Evolutionary conservation across 2,329 filamentous ascomycete genomes (phyloP).

Genomic region (Epichloe typhina): DNA sequence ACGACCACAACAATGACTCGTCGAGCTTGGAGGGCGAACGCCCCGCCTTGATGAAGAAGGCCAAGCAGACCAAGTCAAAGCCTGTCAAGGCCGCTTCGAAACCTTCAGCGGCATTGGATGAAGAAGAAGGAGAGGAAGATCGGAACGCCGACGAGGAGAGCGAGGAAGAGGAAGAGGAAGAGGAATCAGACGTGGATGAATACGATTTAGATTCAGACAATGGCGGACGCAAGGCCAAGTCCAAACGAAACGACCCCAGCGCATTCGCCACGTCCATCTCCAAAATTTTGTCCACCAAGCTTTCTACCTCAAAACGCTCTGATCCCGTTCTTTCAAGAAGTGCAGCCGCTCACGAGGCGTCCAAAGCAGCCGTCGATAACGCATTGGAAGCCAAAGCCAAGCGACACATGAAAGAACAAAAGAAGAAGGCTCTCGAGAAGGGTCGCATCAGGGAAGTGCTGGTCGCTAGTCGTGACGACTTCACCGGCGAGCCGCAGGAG

Average conservation of each 20-base stretch:
- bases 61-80: constrained; percentile 11
- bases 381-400: constrained; percentile 73
- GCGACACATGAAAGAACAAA: constrained; percentile 67
- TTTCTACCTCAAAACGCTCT: constrained; percentile 64
- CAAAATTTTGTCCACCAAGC: constrained; percentile 83
- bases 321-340: constrained; percentile 89
- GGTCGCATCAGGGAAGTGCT: constrained; percentile 82
- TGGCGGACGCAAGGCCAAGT: constrained; percentile 30
- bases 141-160: constrained; percentile 18
- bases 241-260: constrained; percentile 82
- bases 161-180: constrained; percentile 25
- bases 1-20: constrained; percentile 5
- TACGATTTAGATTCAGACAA: constrained; percentile 16
- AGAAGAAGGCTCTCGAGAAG: constrained; percentile 66
- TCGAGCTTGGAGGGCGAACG: constrained; percentile 25
- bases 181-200: constrained; percentile 20
- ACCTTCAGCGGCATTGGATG: constrained; percentile 8
- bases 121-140: constrained; percentile 15
- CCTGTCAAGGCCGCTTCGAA: constrained; percentile 9
- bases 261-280: constrained; percentile 89
- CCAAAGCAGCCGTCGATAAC: constrained; percentile 58
- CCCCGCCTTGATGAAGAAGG: constrained; percentile 9
- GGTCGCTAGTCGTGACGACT: constrained; percentile 43
- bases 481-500: constrained; percentile 26
- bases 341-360: constrained; percentile 57